Evolutionary conservation across 345 rosid species (phyloP), one percentile per base, ranked within the genome.

Genomic region (Rhodomyrtus tomentosa): DNA sequence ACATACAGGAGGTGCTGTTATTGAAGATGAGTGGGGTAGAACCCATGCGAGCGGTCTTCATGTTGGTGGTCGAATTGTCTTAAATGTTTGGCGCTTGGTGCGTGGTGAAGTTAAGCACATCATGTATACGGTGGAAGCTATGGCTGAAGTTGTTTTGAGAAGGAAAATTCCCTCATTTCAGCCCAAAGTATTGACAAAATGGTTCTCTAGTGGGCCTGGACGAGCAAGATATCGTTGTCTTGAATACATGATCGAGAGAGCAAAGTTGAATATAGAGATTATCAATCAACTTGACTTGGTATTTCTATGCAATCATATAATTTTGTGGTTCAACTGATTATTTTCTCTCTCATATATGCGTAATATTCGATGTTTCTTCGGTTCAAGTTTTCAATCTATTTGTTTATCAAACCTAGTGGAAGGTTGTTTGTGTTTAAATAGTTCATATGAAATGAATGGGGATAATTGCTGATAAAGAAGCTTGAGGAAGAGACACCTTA

Each of bases 1-100:
- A 88, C 84, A 86, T 40, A 83, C 81, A 32, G 93, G 89, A 73
- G 94, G 90, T 90, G 91, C 92, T 85, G 84, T 95, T 73, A 90
- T 94, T 86, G 96, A 94, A 88, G 98, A 96, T 85, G 99, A 96
- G 86, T 95, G 98, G 99, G 99, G 99, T 42, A 92, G 99, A 84
- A 96, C 99, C 85, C 99, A 96, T 92, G 96, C 98, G 55, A 95
- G 99, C 82, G 98, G 99, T 87, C 91, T 96, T 87, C 99, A 95
- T 88, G 99, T 96, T 87, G 97, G 94, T 80, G 99, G 99, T 83
- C 93, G 99, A 90, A 85, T 96, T 87, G 94, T 96, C 89, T 95
- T 95, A 84, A 95, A 96, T 88, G 87, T 92, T 73, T 96, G 99
- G 98, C 92, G 98, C 72, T 88, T 95, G 86, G 94, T 94, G 91